These are phyloP conservation scores for Penicillium verrucosum DNA, from an alignment of 2,329 filamentous ascomycete species.

Conservation along the genomic window DNA sequence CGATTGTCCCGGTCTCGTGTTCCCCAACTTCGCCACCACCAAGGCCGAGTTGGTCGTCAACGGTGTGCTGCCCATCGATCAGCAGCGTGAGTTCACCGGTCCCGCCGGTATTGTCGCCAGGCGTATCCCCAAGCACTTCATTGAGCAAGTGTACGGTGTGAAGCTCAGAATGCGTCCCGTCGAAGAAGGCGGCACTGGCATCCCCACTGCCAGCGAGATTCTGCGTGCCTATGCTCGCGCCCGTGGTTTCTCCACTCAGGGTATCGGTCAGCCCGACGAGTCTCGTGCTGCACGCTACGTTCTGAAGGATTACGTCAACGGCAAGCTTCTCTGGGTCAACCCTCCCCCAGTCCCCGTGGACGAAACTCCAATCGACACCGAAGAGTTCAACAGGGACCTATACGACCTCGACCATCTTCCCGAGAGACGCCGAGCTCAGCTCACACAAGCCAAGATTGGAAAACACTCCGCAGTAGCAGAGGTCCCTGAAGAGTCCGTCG, in stretches of 20 bases:
- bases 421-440: conserved; percentile 68
- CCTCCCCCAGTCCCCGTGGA: conserved; percentile 63
- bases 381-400: conserved; percentile 81
- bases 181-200: conserved; percentile 90
- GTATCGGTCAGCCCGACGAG: conserved; percentile 87
- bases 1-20: conserved; percentile 97
- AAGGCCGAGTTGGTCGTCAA: conserved; percentile 96
- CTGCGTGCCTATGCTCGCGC: conserved; percentile 83
- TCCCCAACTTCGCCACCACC: conserved; percentile 94
- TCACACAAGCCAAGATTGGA: conserved; percentile 43
- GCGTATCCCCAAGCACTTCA: conserved; percentile 79
- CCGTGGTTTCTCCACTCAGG: conserved; percentile 84
- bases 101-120: conserved; percentile 78
- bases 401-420: conserved; percentile 82
- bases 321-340: conserved; percentile 88
- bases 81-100: conserved; percentile 87
- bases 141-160: conserved; percentile 93
- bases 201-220: conserved; percentile 79
- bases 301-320: conserved; percentile 95
- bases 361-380: conserved; percentile 57
- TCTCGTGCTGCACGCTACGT: conserved; percentile 84
- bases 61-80: conserved; percentile 92
- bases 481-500: conserved; percentile 18
- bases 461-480: conserved; percentile 38
- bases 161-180: conserved; percentile 74